These are phyloP conservation scores for Saturnispora diversa DNA, from an alignment of 805 yeast genomes.

Conservation along the genomic window DNA sequence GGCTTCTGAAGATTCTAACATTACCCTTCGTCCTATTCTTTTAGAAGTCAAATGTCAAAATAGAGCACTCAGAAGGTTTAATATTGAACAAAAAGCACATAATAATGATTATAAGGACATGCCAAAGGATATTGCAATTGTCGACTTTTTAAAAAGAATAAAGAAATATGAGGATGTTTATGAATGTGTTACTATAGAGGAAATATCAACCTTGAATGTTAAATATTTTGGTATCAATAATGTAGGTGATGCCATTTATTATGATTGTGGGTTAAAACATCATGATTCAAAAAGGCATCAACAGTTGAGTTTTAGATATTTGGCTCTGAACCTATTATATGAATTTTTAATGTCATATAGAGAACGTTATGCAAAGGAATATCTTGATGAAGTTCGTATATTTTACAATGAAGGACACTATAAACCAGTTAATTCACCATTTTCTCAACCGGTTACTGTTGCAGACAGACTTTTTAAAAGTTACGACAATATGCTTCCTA, in stretches of 20 bases:
- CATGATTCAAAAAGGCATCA: slow-evolving; percentile 26
- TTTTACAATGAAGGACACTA: slow-evolving; percentile 27
- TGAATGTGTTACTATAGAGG: slow-evolving; percentile 31
- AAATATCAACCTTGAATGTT: slow-evolving; percentile 23
- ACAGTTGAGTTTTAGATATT: slow-evolving; percentile 18
- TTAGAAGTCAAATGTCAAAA: slow-evolving; percentile 56
- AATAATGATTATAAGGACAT: slow-evolving; percentile 52
- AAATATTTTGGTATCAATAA: slow-evolving; percentile 28
- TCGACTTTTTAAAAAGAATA: slow-evolving; percentile 53
- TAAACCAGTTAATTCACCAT: slow-evolving; percentile 21
- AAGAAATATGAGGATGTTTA: slow-evolving; percentile 39
- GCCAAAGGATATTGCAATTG: slow-evolving; percentile 44
- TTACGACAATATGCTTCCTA: slow-evolving; percentile 8
- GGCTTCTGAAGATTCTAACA: slow-evolving; percentile 39
- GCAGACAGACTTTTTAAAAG: slow-evolving; percentile 7
- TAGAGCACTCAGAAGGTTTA: slow-evolving; percentile 43
- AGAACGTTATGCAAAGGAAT: slow-evolving; percentile 25
- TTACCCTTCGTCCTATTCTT: slow-evolving; percentile 41
- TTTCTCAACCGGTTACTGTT: slow-evolving; percentile 15
- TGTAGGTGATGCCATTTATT: slow-evolving; percentile 30
- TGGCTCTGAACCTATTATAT: slow-evolving; percentile 24
- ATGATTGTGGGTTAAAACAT: slow-evolving; percentile 27
- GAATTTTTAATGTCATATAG: slow-evolving; percentile 31
- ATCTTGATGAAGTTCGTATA: slow-evolving; percentile 26
- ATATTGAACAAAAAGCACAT: slow-evolving; percentile 55